Percentiles rank a stretch among this genome's conserved stretches.
Conservation (phyloP, 2,329 filamentous ascomycete species). For the Penicillium sclerotigenum region DNA sequence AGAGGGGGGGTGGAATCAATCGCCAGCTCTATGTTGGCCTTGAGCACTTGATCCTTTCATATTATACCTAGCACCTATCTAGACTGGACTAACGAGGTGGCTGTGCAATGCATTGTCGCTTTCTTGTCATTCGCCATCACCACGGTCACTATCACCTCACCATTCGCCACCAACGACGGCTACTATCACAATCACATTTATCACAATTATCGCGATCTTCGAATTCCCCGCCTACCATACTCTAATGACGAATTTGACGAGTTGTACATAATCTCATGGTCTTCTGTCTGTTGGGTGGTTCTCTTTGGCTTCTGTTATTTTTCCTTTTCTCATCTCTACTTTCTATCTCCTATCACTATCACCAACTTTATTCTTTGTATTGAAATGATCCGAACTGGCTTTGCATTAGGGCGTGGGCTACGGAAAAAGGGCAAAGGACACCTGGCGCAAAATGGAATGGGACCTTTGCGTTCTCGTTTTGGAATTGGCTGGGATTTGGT, state of each 20-base stretch:
- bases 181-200: neutral
- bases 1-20: neutral
- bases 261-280: conserved; percentile 2
- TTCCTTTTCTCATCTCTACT: neutral
- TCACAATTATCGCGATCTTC: neutral
- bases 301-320: neutral
- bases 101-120: neutral
- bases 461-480: neutral
- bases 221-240: neutral
- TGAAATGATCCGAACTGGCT: neutral
- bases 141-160: neutral
- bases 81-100: neutral
- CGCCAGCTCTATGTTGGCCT: neutral
- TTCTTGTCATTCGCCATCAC: neutral
- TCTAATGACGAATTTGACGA: conserved; percentile 1
- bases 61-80: neutral
- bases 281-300: neutral
- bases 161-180: neutral
- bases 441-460: neutral
- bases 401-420: conserved; percentile 1
- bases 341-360: neutral
- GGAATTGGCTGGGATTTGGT: neutral
- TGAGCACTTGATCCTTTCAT: neutral
- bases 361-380: neutral
- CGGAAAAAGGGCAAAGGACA: neutral